phyloP scores from a whole-genome alignment of 495 filamentous ascomycete genomes.

The Bryoglossum gracile region DNA sequence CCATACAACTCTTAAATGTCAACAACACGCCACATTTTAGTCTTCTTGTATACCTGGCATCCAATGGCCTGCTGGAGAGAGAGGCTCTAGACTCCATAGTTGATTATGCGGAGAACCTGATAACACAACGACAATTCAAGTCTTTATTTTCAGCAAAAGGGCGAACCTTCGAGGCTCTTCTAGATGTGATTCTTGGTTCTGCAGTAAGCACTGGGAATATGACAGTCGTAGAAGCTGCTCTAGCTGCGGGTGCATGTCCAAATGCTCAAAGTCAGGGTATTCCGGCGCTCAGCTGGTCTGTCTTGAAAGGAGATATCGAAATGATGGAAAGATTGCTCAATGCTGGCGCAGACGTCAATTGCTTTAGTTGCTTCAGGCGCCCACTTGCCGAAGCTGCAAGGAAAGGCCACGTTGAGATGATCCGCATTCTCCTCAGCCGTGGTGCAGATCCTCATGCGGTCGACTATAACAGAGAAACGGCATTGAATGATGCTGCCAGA shows the following conservation, averaged over 20 bases:
- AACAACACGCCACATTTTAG: neutral
- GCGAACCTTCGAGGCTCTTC: neutral
- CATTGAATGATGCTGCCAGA: neutral
- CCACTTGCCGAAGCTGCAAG: neutral
- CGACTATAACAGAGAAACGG: neutral
- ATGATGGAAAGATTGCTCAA: neutral
- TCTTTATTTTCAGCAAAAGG: neutral
- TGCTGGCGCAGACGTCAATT: neutral
- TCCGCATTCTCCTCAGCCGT: neutral
- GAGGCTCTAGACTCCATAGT: neutral
- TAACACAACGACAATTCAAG: neutral
- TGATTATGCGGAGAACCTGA: neutral
- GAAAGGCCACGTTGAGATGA: neutral
- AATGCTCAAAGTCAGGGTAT: neutral
- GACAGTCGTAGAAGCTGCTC: neutral
- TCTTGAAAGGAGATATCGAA: neutral
- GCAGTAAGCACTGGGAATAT: neutral
- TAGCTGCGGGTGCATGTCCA: neutral
- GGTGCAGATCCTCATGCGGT: neutral
- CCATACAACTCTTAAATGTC: neutral
- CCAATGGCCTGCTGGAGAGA: neutral
- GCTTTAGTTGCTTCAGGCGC: neutral
- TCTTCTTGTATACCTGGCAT: neutral
- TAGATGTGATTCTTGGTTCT: neutral
- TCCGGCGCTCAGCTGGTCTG: neutral